phyloP scores from a whole-genome alignment of 176 grass and related monocot species.

The Bothriochloa decipiens region DNA sequence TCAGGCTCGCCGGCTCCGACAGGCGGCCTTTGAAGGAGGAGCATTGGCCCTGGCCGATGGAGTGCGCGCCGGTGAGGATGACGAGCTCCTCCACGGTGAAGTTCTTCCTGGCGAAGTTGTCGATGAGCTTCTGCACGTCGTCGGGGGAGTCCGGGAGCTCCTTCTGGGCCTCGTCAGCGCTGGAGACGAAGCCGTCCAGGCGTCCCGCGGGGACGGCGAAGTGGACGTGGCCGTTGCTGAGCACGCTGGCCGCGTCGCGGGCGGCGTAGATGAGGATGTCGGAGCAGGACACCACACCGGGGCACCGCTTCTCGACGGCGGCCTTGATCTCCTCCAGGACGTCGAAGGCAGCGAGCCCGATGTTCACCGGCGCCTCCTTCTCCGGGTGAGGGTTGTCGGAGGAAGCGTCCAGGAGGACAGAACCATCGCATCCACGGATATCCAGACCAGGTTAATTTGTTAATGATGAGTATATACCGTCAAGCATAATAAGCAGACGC shows the following conservation, averaged over 20 bases:
- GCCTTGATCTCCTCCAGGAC: conserved; percentile 66
- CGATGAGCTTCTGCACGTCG: conserved; percentile 34
- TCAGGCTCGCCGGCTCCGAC: conserved; percentile 13
- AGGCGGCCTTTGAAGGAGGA: conserved; percentile 56
- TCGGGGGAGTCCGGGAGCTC: conserved; percentile 56
- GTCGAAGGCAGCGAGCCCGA: conserved; percentile 56
- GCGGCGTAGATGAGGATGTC: conserved; percentile 62
- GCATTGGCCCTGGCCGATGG: conserved; percentile 67
- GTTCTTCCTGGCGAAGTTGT: conserved; percentile 52
- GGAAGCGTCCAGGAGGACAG: conserved; percentile 52
- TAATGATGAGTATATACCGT: no score
- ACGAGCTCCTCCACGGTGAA: conserved; percentile 64
- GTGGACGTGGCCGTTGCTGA: conserved; percentile 46
- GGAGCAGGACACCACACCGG: conserved; percentile 63
- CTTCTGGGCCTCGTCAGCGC: conserved; percentile 40
- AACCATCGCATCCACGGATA: conserved; percentile 61
- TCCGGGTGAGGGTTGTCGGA: conserved; percentile 50
- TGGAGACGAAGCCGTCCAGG: conserved; percentile 59
- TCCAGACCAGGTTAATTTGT: no score
- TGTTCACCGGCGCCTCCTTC: conserved; percentile 51
- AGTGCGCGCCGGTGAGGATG: conserved; percentile 73
- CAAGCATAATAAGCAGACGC: no score
- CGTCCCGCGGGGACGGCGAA: conserved; percentile 65
- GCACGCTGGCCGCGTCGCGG: conserved; percentile 52
- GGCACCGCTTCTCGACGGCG: conserved; percentile 51